phyloP scores from a whole-genome alignment of 108 stramenopile genomes.

The Discostella stelligeroides region DNA sequence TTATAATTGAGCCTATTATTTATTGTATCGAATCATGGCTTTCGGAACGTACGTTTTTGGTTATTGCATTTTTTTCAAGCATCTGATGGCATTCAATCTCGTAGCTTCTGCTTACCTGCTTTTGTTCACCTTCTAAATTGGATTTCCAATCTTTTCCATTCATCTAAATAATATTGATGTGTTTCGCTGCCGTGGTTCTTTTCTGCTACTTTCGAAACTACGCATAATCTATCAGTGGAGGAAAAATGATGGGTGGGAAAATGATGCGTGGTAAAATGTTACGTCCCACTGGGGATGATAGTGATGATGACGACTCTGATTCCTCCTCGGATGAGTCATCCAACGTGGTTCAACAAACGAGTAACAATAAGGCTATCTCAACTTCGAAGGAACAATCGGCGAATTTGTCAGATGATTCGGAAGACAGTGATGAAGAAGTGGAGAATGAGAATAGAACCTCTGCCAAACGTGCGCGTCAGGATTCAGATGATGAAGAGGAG shows the following conservation, averaged over 20 bases:
- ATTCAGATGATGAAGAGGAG: slow-evolving; percentile 65
- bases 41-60: slow-evolving; percentile 4
- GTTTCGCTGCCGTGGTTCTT: neutral
- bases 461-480: slow-evolving; percentile 45
- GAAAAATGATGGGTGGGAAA: slow-evolving; percentile 57
- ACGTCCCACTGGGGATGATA: slow-evolving; percentile 41
- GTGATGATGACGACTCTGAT: slow-evolving; percentile 56
- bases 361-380: neutral
- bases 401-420: slow-evolving; percentile 28
- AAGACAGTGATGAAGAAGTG: slow-evolving; percentile 14
- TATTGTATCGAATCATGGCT: neutral
- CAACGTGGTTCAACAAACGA: neutral
- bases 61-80: neutral
- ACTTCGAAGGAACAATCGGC: slow-evolving; percentile 8
- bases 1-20: neutral
- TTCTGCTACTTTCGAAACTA: neutral
- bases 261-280: slow-evolving; percentile 72
- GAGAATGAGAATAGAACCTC: slow-evolving; percentile 10
- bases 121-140: too few species aligned
- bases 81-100: neutral
- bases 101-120: too few species aligned
- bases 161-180: too few species aligned
- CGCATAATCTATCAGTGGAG: slow-evolving; percentile 22
- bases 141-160: neutral
- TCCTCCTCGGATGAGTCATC: slow-evolving; percentile 52